Base-by-base conservation (phyloP, 2,329 filamentous ascomycete genomes). In the Cytospora chrysosperma region DNA sequence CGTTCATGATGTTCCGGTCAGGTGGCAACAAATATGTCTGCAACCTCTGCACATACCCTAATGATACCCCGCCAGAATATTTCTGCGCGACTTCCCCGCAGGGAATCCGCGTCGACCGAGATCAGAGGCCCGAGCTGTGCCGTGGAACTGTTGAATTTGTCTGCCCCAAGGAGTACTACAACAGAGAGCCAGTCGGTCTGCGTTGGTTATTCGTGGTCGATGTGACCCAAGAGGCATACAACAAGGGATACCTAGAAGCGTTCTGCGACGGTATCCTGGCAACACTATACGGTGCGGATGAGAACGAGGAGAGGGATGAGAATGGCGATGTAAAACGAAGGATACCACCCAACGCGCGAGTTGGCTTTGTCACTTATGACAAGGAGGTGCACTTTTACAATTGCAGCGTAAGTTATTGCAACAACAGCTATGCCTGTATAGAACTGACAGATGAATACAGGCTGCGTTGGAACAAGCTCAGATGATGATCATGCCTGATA, bases 331-430 rank as follows among this genome's bases (percentile, higher is more conserved):
- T 82, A 56, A 82, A 82, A 68, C 78, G 83, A 58, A 81, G 79
- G 60, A 81, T 97, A 70, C 92, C 95, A 0, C 79, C 85, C 59
- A 93, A 92, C 15, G 87, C 91, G 56, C 97, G 92, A 78, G 88
- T 99, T 66, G 95, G 94, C 56, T 97, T 99, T 74, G 88, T 98
- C 67, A 97, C 95, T 1, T 99, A 90, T 74, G 95, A 99, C 79
- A 94, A 92, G 76, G 93, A 97, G 71, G 90, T 99, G 65, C 95
- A 99, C 74, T 99, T 98, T 75, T 99, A 98, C 81, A 98, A 98
- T 72, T 87, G 97, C 70, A 92, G 88, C 72, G 88, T 91, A 80
- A 79, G 88, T 83, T 37, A 58, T 17, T 8, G 1, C 12, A 19
- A 17, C 43, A 47, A 40, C 17, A 13, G 28, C n/a, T 26, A 37